Base-by-base conservation (phyloP, 352 stramenopile species). In the Phytophthora podocarpi region DNA sequence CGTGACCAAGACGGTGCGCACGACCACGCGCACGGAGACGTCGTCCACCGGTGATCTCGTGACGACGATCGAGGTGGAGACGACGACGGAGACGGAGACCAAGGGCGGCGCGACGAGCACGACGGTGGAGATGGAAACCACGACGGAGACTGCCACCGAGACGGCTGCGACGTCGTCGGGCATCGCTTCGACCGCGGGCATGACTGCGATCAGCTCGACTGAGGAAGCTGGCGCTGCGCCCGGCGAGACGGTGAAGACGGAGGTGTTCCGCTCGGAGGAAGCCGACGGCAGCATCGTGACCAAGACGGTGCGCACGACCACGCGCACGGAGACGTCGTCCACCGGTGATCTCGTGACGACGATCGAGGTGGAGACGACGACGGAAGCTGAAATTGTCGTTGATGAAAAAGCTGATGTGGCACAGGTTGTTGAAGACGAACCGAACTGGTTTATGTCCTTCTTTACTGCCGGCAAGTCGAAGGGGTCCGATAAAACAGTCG, bases 231-330 rank as follows among this genome's bases (percentile, higher is more conserved):
- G 43, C 16, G 18, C 15, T 35, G 42, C 5, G 34, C 50, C 53
- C 6, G 43, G 40, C 11, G 35, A 58, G 45, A 54, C 56, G 32
- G 56, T 64, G 28, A 64, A 57, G 47, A 64, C 45, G 39, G 56
- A 64, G 46, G 40, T 66, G 41, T 59, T 55, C 47, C 56, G 46
- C 36, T 64, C 56, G 18, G 37, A 64, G 30, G 30, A 57, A 42
- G 36, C 56, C n/a, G 56, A 64, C 36, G 56, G 52, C 52, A 59
- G 52, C 32, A 59, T 69, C 37, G 45, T 64, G 37, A 69, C 52
- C 52, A 69, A 69, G 39, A 69, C 60, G 24, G 52, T 69, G 10
- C 59, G 59, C 59, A 68, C 59, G 15, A 67, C 51, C 15, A 64
- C 55, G 13, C 46, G 55, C 26, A 63, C 54, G 26, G 46, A 57